These are phyloP conservation scores for Tolypocladium paradoxum DNA, from an alignment of 2,329 filamentous ascomycete genomes.

Conservation along the genomic window DNA sequence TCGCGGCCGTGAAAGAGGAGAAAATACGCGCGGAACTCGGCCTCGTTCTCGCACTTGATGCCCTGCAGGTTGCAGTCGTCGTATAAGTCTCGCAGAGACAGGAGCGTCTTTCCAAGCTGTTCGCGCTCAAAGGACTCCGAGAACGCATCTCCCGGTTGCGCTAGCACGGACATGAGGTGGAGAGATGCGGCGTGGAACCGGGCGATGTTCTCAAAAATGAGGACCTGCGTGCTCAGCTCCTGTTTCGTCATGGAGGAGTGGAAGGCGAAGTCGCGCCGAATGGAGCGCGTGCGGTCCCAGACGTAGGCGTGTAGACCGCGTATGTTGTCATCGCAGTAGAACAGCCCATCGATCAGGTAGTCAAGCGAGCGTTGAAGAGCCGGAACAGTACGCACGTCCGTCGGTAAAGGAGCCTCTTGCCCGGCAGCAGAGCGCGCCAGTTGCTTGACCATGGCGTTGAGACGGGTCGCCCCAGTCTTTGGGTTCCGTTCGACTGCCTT, in stretches of 20 bases:
- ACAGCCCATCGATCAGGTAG: conserved; percentile 50
- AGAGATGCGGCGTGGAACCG: conserved; percentile 56
- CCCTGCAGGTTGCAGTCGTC: conserved; percentile 51
- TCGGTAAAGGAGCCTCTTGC: conserved; percentile 55
- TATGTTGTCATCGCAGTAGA: conserved; percentile 44
- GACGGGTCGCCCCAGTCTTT: conserved; percentile 33
- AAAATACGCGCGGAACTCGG: conserved; percentile 57
- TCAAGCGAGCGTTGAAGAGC: conserved; percentile 49
- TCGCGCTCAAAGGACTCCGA: conserved; percentile 58
- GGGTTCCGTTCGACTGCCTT: conserved; percentile 43
- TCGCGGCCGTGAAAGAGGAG: conserved; percentile 51
- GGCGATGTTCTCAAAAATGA: conserved; percentile 54
- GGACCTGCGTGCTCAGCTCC: conserved; percentile 48
- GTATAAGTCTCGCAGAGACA: conserved; percentile 56
- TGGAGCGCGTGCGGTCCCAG: conserved; percentile 57
- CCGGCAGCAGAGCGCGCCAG: conserved; percentile 57
- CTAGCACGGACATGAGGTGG: conserved; percentile 49
- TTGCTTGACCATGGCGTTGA: conserved; percentile 53
- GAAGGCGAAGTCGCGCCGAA: conserved; percentile 58
- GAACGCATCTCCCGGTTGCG: conserved; percentile 47
- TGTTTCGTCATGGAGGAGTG: conserved; percentile 48
- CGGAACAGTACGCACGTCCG: conserved; percentile 53
- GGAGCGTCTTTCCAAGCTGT: conserved; percentile 53
- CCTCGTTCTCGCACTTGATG: conserved; percentile 49
- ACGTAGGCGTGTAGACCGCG: conserved; percentile 50